phyloP scores from a whole-genome alignment of 108 stramenopile genomes.

The Fistulifera pelliculosa region DNA sequence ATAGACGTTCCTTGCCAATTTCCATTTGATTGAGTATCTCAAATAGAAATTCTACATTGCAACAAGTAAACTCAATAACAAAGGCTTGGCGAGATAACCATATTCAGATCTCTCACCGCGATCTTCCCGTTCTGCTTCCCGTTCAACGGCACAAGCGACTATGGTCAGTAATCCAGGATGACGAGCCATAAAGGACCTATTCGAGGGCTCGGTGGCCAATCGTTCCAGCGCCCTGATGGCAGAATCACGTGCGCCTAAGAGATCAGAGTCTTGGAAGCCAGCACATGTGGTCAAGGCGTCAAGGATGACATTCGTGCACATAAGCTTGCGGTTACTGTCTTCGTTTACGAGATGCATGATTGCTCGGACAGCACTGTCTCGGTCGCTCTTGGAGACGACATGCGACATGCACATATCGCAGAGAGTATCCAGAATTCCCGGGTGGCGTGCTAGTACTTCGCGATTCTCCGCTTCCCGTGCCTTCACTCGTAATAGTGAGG shows the following conservation, averaged over 20 bases:
- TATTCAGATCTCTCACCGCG: slow-evolving; percentile 24
- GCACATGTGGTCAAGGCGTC: slow-evolving; percentile 62
- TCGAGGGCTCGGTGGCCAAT: slow-evolving; percentile 69
- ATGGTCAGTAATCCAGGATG: slow-evolving; percentile 58
- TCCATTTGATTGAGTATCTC: too few species aligned
- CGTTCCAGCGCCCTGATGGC: slow-evolving; percentile 73
- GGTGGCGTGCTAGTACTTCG: slow-evolving; percentile 52
- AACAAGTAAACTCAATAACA: slow-evolving; percentile 74
- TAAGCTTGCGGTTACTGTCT: slow-evolving; percentile 41
- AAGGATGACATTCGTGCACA: slow-evolving; percentile 57
- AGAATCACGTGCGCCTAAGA: slow-evolving; percentile 49
- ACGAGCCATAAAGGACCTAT: slow-evolving; percentile 69
- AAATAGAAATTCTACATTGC: slow-evolving; percentile 43
- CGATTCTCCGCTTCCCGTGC: slow-evolving; percentile 70
- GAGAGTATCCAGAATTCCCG: slow-evolving; percentile 63
- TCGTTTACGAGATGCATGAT: slow-evolving; percentile 80
- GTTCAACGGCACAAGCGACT: slow-evolving; percentile 67
- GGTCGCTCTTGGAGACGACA: slow-evolving; percentile 29
- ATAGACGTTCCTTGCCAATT: too few species aligned
- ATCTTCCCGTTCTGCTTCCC: slow-evolving; percentile 57
- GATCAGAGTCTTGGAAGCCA: slow-evolving; percentile 19
- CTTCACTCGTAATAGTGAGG: slow-evolving; percentile 76
- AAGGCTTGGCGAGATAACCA: slow-evolving; percentile 63
- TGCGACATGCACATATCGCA: slow-evolving; percentile 32
- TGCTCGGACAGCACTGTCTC: slow-evolving; percentile 75